These are phyloP conservation scores for Penicillium goetzii DNA, from an alignment of 495 filamentous ascomycete species.

Conservation along the genomic window DNA sequence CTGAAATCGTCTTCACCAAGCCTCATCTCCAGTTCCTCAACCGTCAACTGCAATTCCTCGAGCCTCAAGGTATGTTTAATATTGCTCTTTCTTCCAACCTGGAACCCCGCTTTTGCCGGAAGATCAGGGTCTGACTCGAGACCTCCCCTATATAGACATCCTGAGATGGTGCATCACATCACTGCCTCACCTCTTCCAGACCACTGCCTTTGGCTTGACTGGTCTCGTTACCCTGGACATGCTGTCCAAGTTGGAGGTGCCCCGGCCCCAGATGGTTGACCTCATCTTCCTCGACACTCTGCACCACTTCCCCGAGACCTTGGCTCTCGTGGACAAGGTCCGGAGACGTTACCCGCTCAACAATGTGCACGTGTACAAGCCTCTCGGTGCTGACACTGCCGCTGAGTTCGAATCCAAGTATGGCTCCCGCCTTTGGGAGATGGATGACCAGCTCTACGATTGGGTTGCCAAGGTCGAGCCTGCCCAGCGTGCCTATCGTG, in stretches of 20 bases:
- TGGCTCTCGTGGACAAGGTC: slow-evolving; percentile 78
- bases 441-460: slow-evolving; percentile 87
- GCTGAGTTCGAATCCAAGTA: slow-evolving; percentile 80
- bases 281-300: slow-evolving; percentile 97
- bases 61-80: slow-evolving; percentile 63
- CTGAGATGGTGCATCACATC: slow-evolving; percentile 89
- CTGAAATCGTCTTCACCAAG: slow-evolving; percentile 84
- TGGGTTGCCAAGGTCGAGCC: slow-evolving; percentile 98
- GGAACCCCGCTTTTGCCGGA: slow-evolving; percentile 17
- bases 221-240: slow-evolving; percentile 95
- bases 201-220: slow-evolving; percentile 94
- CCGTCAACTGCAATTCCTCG: slow-evolving; percentile 78
- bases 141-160: slow-evolving; percentile 62
- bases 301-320: slow-evolving; percentile 92
- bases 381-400: slow-evolving; percentile 66
- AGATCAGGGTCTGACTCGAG: slow-evolving; percentile 28
- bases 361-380: slow-evolving; percentile 87
- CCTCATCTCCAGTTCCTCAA: slow-evolving; percentile 90
- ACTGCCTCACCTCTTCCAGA: slow-evolving; percentile 90
- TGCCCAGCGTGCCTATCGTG: slow-evolving; percentile 85
- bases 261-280: slow-evolving; percentile 71
- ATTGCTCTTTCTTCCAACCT: background rate
- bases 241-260: slow-evolving; percentile 80
- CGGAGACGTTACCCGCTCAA: slow-evolving; percentile 74
- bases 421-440: slow-evolving; percentile 84